Evolutionary conservation across 129 eudicot species (phyloP).

Genomic region (Calendula officinalis): DNA sequence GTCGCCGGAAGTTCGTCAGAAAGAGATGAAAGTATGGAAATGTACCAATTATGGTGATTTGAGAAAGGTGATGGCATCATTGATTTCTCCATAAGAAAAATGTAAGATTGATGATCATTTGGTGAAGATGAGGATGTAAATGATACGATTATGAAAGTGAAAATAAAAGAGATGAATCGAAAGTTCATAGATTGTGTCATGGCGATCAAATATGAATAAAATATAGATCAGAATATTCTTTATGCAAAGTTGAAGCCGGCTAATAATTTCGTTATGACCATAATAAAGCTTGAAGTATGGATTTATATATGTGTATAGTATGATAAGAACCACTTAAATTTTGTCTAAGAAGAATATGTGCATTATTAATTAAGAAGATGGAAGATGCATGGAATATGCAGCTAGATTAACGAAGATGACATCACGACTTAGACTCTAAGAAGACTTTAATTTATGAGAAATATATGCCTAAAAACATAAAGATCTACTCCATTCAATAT

Average conservation of each 20-base stretch:
- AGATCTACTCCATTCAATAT: too few relatives aligned
- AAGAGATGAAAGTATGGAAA: conserved; percentile 42
- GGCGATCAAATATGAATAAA: conserved; percentile 3
- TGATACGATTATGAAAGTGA: conserved; percentile 9
- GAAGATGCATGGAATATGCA: too few relatives aligned
- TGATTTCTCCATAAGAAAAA: conserved; percentile 51
- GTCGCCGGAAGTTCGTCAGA: conserved; percentile 22
- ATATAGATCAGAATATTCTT: neutral
- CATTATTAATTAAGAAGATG: too few relatives aligned
- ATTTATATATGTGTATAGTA: conserved; percentile 24
- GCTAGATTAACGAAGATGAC: too few relatives aligned
- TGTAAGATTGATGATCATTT: conserved; percentile 36
- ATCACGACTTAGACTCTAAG: too few relatives aligned
- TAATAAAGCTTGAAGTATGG: conserved; percentile 28
- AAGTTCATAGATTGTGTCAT: conserved; percentile 15
- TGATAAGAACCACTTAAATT: conserved; percentile 12
- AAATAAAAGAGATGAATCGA: conserved; percentile 21
- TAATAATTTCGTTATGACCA: conserved; percentile 18
- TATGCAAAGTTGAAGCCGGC: neutral
- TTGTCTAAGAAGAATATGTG: neutral
- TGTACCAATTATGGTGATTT: conserved; percentile 47
- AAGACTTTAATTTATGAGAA: too few relatives aligned
- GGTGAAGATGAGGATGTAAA: conserved; percentile 25
- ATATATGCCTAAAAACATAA: too few relatives aligned
- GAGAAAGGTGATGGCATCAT: conserved; percentile 42